A percentile compares a stretch with the other conserved stretches of the same genome.
Conservation (phyloP, 2,329 filamentous ascomycete species). For the Diplodia sapinea region DNA sequence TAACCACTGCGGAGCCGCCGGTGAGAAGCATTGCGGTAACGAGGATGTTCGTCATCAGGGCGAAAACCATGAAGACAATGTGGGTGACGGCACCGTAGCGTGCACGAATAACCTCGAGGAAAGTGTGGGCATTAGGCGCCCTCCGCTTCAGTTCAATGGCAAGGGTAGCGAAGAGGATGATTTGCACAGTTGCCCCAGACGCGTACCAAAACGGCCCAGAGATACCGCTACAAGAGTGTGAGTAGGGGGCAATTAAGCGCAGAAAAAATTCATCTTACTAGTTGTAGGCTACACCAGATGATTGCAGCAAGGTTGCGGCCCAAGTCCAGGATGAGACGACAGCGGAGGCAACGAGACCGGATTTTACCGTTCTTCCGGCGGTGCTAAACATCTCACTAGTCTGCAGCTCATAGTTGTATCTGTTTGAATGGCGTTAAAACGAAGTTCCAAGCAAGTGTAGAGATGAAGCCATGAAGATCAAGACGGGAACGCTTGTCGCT, state of each 20-base stretch:
- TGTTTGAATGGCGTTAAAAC: background rate
- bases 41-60: constrained; percentile 66
- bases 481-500: background rate
- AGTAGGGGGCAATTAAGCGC: no score
- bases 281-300: constrained; percentile 79
- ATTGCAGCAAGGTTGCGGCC: constrained; percentile 83
- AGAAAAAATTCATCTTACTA: constrained; percentile 53
- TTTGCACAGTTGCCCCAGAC: constrained; percentile 57
- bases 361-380: constrained; percentile 85
- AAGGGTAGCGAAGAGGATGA: constrained; percentile 86
- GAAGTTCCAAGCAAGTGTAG: background rate
- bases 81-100: constrained; percentile 78
- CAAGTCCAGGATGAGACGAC: constrained; percentile 96
- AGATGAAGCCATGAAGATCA: background rate
- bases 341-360: constrained; percentile 82
- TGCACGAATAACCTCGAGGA: constrained; percentile 81
- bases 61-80: constrained; percentile 60
- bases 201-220: constrained; percentile 72
- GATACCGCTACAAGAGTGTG: constrained; percentile 53
- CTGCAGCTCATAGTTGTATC: constrained; percentile 76
- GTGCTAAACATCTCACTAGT: constrained; percentile 94
- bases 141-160: constrained; percentile 88
- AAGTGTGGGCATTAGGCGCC: constrained; percentile 84
- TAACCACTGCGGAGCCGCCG: constrained; percentile 74
- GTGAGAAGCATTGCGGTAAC: constrained; percentile 90